Conservation (phyloP, 1,284 basidiomycete species). For the Hypsizygus ulmarius region DNA sequence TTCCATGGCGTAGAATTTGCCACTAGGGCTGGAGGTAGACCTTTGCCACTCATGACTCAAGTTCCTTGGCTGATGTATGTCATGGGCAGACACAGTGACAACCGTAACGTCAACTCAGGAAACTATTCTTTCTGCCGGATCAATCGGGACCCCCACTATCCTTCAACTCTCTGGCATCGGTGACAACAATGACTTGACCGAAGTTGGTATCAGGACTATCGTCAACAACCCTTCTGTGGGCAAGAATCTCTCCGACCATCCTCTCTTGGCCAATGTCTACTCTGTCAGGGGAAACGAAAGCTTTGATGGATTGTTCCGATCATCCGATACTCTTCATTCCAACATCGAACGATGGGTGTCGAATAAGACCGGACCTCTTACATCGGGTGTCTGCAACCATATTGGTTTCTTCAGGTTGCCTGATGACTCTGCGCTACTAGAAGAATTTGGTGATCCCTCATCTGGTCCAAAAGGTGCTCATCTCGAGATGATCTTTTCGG, state of each 20-base stretch:
- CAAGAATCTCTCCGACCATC: slow-evolving; percentile 41
- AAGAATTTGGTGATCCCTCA: slow-evolving; percentile 22
- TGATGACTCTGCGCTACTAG: slow-evolving; percentile 19
- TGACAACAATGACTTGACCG: slow-evolving; percentile 25
- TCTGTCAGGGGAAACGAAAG: slow-evolving; percentile 14
- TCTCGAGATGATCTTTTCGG: slow-evolving; percentile 6
- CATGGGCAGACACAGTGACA: slow-evolving; percentile 1
- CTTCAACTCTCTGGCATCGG: slow-evolving; percentile 41
- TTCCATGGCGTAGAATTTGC: slow-evolving; percentile 13
- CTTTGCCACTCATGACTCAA: neutral
- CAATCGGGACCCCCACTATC: slow-evolving; percentile 31
- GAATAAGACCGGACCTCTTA: slow-evolving; percentile 21
- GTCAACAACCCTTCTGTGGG: slow-evolving; percentile 36
- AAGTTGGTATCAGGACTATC: slow-evolving; percentile 30
- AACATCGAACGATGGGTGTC: slow-evolving; percentile 23
- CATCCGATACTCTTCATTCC: slow-evolving; percentile 16
- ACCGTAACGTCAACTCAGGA: slow-evolving; percentile 23
- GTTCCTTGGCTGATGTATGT: neutral
- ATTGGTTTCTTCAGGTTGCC: slow-evolving; percentile 24
- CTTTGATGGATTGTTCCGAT: slow-evolving; percentile 18
- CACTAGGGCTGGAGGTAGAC: neutral
- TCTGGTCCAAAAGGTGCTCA: slow-evolving; percentile 20
- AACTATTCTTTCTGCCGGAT: slow-evolving; percentile 33
- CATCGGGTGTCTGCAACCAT: slow-evolving; percentile 13
- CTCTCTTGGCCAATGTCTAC: slow-evolving; percentile 9